phyloP scores from a whole-genome alignment of 75 land plant genomes.

The Isoetes taiwanensis region DNA sequence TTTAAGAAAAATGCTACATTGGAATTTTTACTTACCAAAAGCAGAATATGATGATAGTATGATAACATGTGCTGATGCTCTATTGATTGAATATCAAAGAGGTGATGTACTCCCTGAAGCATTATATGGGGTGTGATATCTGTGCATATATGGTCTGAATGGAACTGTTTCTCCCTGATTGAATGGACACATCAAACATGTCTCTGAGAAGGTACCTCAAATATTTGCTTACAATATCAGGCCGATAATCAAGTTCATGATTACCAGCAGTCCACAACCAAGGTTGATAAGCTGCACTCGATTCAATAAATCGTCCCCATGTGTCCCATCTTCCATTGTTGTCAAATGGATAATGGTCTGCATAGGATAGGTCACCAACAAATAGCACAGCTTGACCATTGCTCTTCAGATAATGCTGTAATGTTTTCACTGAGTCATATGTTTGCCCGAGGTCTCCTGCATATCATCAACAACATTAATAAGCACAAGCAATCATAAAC shows the following conservation, averaged over 20 bases:
- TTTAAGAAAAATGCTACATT: background rate
- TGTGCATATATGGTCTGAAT: background rate
- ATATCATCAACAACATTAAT: too few relatives aligned
- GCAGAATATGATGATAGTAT: background rate
- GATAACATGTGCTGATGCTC: constrained; percentile 3
- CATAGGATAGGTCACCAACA: constrained; percentile 1
- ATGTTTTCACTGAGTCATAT: constrained; percentile 61
- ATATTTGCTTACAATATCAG: background rate
- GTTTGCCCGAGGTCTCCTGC: constrained; percentile 89
- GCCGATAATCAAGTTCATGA: background rate
- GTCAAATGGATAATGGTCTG: background rate
- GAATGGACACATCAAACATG: background rate
- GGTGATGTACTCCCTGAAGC: constrained; percentile 5
- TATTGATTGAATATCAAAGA: background rate
- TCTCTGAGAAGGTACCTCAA: too few relatives aligned
- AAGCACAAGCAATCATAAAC: too few relatives aligned
- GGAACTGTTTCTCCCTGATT: background rate
- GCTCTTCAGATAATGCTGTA: constrained; percentile 50
- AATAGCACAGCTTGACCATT: background rate
- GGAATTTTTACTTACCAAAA: background rate
- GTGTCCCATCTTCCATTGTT: background rate
- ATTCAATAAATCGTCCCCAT: background rate
- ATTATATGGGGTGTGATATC: background rate
- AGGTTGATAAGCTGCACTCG: background rate
- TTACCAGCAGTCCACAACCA: background rate